Evolutionary conservation across 2,329 filamentous ascomycete species (phyloP), one percentile per base, ranked within the genome.

Genomic region (Aciculosporium take): DNA sequence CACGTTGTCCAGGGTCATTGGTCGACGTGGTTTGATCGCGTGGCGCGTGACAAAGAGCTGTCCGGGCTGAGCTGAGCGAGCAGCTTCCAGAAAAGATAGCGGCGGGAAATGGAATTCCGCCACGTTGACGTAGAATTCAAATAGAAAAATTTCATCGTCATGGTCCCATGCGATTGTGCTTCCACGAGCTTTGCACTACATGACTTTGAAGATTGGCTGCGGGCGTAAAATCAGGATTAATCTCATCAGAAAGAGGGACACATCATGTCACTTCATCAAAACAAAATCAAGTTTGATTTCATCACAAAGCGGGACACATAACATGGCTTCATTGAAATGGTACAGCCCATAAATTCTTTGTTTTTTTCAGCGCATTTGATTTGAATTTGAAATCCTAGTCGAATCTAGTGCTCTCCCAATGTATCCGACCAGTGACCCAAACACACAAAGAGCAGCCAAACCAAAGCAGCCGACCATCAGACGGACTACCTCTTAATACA

Each of bases 401-500:
- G 42, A 48, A 27, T 21, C 27, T 23, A 32, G 39, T 37, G n/a
- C 28, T 32, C 17, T 27, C 25, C 37, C 37, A 39, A 29, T 30
- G 31, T 20, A 35, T 36, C 17, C 23, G 23, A 39, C 32, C 23
- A 29, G 24, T 24, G 34, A 36, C 23, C 34, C 37, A 38, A 36
- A 39, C 28, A 27, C 33, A n/a, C n/a, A n/a, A n/a, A n/a, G n/a
- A n/a, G n/a, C n/a, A n/a, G n/a, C n/a, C n/a, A n/a, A n/a, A n/a
- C 25, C 27, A 47, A 49, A 46, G 41, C 48, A 51, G 42, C 39
- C 45, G 30, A 42, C 42, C 53, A 12, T 28, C 9, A 21, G 18
- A n/a, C 20, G 15, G 17, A n/a, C n/a, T 8, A 30, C 24, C 40
- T 49, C 59, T 67, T 96, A 98, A 80, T 95, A 98, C 58, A 98